Conservation (phyloP, 2,329 filamentous ascomycete genomes). For the Salinomyces thailandicus region DNA sequence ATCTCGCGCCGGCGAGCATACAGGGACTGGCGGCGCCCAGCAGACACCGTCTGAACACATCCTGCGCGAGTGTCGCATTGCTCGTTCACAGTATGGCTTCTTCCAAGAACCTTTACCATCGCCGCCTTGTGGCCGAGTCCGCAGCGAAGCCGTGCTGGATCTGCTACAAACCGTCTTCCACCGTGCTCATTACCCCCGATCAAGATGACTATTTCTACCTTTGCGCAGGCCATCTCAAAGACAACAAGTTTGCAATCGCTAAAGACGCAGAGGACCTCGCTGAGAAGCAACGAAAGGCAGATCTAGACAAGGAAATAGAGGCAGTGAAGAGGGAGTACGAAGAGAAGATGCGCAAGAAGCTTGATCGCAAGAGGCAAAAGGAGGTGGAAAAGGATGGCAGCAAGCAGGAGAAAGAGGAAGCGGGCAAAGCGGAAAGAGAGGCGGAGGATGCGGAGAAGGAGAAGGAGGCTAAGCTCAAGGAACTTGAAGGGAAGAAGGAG, state of each 20-base stretch:
- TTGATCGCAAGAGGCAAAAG: conserved; percentile 30
- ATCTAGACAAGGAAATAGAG: conserved; percentile 39
- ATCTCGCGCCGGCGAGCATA: too few species aligned
- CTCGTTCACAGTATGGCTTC: too few species aligned
- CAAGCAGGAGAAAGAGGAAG: conserved; percentile 55
- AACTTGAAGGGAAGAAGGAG: conserved; percentile 40
- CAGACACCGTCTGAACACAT: too few species aligned
- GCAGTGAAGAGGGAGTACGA: conserved; percentile 41
- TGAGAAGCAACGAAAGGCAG: conserved; percentile 46
- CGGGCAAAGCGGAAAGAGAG: conserved; percentile 72
- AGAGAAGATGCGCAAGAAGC: conserved; percentile 36
- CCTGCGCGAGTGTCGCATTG: too few species aligned
- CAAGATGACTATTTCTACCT: conserved; percentile 87
- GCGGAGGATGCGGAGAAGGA: conserved; percentile 42
- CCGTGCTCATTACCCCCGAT: conserved; percentile 78
- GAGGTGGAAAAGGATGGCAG: conserved; percentile 47
- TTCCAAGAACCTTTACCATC: conserved; percentile 65
- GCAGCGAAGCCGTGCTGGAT: conserved; percentile 76
- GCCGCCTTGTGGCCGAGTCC: conserved; percentile 77
- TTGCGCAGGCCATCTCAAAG: conserved; percentile 72
- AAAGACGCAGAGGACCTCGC: conserved; percentile 54
- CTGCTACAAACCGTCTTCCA: conserved; percentile 80
- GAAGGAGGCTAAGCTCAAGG: conserved; percentile 34
- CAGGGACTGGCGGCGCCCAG: too few species aligned
- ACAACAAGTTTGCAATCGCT: conserved; percentile 64